These are phyloP conservation scores for Tulasnella sp. DNA, from an alignment of 768 basidiomycete genomes.

Conservation along the genomic window DNA sequence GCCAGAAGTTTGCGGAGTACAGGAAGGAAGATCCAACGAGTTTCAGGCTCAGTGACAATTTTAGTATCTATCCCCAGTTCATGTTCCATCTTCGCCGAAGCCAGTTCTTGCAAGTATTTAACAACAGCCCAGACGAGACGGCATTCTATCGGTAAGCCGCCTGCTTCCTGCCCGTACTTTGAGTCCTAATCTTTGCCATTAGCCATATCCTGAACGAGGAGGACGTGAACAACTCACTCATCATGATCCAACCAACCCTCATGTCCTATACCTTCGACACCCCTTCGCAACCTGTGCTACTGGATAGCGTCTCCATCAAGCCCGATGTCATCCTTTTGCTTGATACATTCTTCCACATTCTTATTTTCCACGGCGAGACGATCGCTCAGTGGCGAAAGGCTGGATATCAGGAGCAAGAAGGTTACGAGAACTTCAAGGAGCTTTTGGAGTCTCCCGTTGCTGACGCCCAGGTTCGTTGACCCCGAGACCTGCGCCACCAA, in stretches of 20 bases:
- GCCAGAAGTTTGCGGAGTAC: constrained; percentile 99
- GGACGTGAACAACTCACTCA: constrained; percentile 97
- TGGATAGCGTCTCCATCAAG: constrained; percentile 97
- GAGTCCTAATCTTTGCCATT: background rate
- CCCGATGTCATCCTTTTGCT: constrained; percentile 92
- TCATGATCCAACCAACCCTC: constrained; percentile 99
- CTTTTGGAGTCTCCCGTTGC: constrained; percentile 75
- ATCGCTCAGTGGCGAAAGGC: constrained; percentile 97
- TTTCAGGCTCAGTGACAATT: constrained; percentile 90
- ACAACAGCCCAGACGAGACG: constrained; percentile 99
- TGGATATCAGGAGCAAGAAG: constrained; percentile 97
- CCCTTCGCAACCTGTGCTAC: constrained; percentile 83
- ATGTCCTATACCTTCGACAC: constrained; percentile 97
- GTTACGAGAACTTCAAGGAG: constrained; percentile 97
- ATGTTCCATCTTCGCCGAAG: constrained; percentile 98
- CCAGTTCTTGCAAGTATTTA: constrained; percentile 99
- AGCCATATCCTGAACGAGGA: constrained; percentile 94
- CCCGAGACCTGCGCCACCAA: background rate
- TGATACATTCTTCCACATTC: constrained; percentile 99
- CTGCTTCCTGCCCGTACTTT: background rate
- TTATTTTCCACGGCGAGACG: constrained; percentile 98
- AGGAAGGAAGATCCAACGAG: constrained; percentile 93
- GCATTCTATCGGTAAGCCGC: constrained; percentile 82
- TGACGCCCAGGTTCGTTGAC: constrained; percentile 68
- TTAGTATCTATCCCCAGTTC: constrained; percentile 98